Evolutionary conservation across 345 rosid genomes (phyloP), one percentile per base, ranked within the genome.

Genomic region (Ricinus communis): DNA sequence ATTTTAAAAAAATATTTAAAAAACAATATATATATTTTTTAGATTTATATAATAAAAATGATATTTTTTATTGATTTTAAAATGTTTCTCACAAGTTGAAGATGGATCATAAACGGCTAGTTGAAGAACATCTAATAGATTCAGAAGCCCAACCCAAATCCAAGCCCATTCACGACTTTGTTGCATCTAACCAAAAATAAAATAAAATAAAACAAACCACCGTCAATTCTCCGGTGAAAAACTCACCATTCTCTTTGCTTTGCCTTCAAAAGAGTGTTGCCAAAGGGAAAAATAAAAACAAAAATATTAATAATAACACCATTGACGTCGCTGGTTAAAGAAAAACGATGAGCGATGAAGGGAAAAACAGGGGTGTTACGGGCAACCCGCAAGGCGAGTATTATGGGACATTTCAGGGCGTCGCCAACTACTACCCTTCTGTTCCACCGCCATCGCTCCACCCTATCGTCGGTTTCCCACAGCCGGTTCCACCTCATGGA

Each of bases 321-420:
- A 21, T 1, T 38, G 65, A 14, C 22, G 8, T 14, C 5, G 0
- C 30, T n/a, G 22, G 40, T 43, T 3, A 12, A 0, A 7, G 41
- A 11, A 43, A 78, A 69, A 54, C 14, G 40, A 87, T 86, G 94
- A 85, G 69, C 25, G 85, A 78, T 61, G 88, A 86, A 60, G 86
- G 75, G 67, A 74, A 77, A 75, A 79, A 67, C 73, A 72, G 72
- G 59, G 84, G 70, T 52, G 70, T 49, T 46, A 4, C 72, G 25
- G 69, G 74, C 70, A 74, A 76, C 71, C 69, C 66, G 24, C 85
- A 66, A 47, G 73, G 36, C 57, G 85, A 73, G 66, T 76, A 76
- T 62, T 79, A 80, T 60, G 98, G 98, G 10, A 89, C 98, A 61
- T 93, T 93, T 73, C 98, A 91, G 76, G 97, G 98, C 72, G 98